Percentiles rank a stretch among this genome's conserved stretches.
These are phyloP conservation scores for Colletotrichum spaethianum DNA, from an alignment of 2,329 filamentous ascomycete genomes.

Conservation along the genomic window DNA sequence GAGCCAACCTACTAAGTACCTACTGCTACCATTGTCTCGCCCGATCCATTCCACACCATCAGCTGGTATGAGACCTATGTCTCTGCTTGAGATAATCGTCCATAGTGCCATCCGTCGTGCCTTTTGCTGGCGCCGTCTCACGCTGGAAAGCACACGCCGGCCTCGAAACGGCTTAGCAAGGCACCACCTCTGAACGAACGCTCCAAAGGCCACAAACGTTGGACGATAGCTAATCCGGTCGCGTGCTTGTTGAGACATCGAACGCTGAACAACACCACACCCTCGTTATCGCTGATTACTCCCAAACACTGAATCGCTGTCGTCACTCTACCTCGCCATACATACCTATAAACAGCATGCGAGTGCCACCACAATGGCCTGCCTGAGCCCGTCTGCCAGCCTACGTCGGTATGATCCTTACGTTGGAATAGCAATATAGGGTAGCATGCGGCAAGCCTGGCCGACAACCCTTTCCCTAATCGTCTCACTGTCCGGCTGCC, in stretches of 20 bases:
- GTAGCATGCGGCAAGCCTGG: background rate
- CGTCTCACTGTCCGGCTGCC: background rate
- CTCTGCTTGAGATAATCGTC: slow-evolving; percentile 13
- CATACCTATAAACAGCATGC: background rate
- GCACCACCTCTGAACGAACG: background rate
- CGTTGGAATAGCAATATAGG: background rate
- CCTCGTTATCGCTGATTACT: background rate
- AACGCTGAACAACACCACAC: background rate
- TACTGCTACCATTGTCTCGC: background rate
- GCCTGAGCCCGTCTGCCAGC: background rate
- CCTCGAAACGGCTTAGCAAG: slow-evolving; percentile 12
- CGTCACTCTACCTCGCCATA: background rate
- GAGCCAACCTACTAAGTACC: background rate
- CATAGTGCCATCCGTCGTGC: slow-evolving; percentile 11
- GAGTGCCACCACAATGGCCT: background rate
- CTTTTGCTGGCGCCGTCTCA: slow-evolving; percentile 2
- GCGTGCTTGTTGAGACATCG: slow-evolving; percentile 1
- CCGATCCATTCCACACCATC: slow-evolving; percentile 14
- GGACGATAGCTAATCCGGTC: background rate
- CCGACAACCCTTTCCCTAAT: background rate
- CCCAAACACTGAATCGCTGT: background rate
- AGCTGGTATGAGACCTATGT: slow-evolving; percentile 17
- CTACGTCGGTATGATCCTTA: background rate
- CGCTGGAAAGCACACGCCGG: slow-evolving; percentile 2
- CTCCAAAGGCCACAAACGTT: background rate